Evolutionary conservation across 306 rosid species (phyloP).

Genomic region (Purshia tridentata): DNA sequence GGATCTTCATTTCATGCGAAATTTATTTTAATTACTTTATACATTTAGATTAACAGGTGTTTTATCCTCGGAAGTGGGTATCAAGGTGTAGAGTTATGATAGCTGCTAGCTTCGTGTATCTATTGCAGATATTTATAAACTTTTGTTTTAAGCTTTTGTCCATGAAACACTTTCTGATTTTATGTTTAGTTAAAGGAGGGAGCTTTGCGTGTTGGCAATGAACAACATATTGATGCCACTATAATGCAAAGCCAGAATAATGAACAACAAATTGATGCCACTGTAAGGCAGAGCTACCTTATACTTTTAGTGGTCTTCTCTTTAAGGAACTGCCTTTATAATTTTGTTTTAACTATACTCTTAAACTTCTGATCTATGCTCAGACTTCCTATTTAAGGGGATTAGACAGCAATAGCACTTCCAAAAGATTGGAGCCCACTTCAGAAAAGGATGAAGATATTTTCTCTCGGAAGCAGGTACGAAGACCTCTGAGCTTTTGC

Average conservation of each 20-base stretch:
- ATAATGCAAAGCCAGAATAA: slow-evolving; percentile 11
- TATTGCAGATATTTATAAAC: background rate
- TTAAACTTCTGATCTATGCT: background rate
- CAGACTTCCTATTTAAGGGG: background rate
- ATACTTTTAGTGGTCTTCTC: background rate
- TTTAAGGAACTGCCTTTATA: slow-evolving; percentile 2
- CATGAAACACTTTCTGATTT: background rate
- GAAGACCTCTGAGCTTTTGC: too few species aligned
- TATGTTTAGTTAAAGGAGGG: slow-evolving; percentile 16
- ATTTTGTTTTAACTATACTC: too few species aligned
- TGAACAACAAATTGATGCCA: slow-evolving; percentile 10
- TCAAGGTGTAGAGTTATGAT: background rate
- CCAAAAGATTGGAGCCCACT: background rate
- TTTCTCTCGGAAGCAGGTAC: slow-evolving; percentile 11
- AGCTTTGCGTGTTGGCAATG: slow-evolving; percentile 16
- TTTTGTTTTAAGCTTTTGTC: background rate
- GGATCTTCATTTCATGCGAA: slow-evolving; percentile 1
- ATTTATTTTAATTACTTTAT: background rate
- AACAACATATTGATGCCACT: slow-evolving; percentile 4
- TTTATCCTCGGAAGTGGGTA: background rate
- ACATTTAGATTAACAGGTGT: background rate
- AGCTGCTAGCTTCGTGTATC: background rate
- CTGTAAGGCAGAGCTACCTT: slow-evolving; percentile 16
- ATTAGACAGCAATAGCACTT: background rate
- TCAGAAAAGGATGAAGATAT: background rate